Conservation (phyloP, 352 stramenopile species). For the Pythium rishiriense region DNA sequence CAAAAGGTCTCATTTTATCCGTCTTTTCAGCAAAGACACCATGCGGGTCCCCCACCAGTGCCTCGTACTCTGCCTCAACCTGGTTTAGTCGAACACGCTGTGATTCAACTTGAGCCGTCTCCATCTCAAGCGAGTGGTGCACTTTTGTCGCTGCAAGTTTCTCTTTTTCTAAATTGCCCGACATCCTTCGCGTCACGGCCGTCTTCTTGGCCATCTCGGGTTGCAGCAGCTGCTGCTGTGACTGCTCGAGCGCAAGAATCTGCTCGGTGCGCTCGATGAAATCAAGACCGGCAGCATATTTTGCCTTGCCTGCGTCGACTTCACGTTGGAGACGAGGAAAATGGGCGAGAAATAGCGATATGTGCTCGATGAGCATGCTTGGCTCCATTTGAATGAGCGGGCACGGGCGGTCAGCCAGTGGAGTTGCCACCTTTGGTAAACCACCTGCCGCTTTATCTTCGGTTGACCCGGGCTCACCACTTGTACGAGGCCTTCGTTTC, state of each 20-base stretch:
- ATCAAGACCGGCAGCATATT: constrained; percentile 38
- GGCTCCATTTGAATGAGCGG: constrained; percentile 34
- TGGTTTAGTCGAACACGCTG: constrained; percentile 42
- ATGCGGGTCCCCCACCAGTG: constrained; percentile 42
- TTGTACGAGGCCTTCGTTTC: background rate
- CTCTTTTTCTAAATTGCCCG: constrained; percentile 59
- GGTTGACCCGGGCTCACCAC: background rate
- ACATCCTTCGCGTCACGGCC: constrained; percentile 52
- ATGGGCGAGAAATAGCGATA: constrained; percentile 42
- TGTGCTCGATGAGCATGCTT: constrained; percentile 59
- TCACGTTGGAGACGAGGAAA: constrained; percentile 32
- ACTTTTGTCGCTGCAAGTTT: constrained; percentile 54
- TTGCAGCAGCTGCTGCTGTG: constrained; percentile 47
- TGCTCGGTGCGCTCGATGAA: constrained; percentile 60
- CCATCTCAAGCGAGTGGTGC: constrained; percentile 45
- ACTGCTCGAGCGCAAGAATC: constrained; percentile 48
- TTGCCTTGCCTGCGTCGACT: constrained; percentile 34
- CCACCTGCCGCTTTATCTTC: background rate
- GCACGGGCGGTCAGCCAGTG: constrained; percentile 11
- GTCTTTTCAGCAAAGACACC: constrained; percentile 32
- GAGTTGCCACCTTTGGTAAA: background rate
- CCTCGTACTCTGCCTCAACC: constrained; percentile 55
- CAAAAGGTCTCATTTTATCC: constrained; percentile 30
- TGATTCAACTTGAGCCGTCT: constrained; percentile 33
- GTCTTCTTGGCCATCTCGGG: constrained; percentile 53